Conservation (phyloP, 192 early-diverging fungal species). For the Rhizophagus prolifer region DNA sequence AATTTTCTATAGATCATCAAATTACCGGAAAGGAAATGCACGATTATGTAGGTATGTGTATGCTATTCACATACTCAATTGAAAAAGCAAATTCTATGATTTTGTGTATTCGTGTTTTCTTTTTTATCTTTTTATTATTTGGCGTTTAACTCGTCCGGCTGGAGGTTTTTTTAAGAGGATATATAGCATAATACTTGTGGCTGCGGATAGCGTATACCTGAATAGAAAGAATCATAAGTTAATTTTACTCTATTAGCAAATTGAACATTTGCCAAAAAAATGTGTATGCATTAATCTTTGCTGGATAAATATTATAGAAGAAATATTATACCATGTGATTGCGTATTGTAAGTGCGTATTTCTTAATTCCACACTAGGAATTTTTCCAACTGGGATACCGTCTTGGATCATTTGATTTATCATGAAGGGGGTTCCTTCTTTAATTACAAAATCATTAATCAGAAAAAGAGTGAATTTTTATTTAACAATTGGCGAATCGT, state of each 20-base stretch:
- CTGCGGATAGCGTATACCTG: constrained; percentile 61
- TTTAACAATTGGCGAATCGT: constrained; percentile 7
- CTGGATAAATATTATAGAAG: not conserved
- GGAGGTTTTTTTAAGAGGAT: constrained; percentile 60
- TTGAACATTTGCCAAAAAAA: not conserved
- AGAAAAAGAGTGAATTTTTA: constrained; percentile 29
- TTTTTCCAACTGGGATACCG: constrained; percentile 72
- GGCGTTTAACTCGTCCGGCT: constrained; percentile 18
- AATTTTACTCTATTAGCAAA: not conserved
- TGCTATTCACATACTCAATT: not conserved
- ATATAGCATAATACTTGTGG: constrained; percentile 69
- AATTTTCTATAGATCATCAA: not conserved
- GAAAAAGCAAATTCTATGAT: not conserved
- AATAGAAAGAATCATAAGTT: not conserved
- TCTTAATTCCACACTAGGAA: constrained; percentile 69
- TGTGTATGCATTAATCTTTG: not conserved
- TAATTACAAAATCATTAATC: not conserved
- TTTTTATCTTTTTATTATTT: constrained; percentile 19
- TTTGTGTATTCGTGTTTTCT: not conserved
- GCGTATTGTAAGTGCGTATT: constrained; percentile 88
- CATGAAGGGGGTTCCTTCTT: constrained; percentile 42
- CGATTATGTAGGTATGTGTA: not conserved
- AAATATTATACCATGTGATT: constrained; percentile 78
- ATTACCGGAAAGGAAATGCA: not conserved
- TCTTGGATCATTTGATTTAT: constrained; percentile 52